Percentiles rank a stretch among this genome's conserved stretches.
These are phyloP conservation scores for Leccinum disarticulatum DNA, from an alignment of 768 basidiomycete genomes.

Conservation along the genomic window DNA sequence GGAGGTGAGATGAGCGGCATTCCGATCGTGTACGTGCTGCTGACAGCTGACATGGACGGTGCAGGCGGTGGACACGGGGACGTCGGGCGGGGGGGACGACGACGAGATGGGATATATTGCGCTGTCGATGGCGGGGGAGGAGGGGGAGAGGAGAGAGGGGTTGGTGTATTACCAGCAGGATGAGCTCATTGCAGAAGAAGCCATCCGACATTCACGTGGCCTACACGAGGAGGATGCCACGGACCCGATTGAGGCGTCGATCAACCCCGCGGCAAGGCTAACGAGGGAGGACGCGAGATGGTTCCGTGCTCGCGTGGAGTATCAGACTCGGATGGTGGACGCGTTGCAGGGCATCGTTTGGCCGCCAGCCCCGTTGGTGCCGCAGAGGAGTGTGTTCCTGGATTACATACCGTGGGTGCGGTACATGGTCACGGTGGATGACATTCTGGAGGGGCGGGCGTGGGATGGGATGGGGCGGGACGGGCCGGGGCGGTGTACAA, in stretches of 20 bases:
- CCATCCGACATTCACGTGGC: constrained; percentile 50
- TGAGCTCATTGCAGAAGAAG: constrained; percentile 47
- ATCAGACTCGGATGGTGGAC: constrained; percentile 42
- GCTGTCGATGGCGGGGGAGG: constrained; percentile 31
- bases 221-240: constrained; percentile 30
- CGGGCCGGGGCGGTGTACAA: constrained; percentile 46
- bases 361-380: constrained; percentile 41
- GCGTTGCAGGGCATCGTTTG: constrained; percentile 52
- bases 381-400: constrained; percentile 48
- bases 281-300: constrained; percentile 14
- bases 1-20: constrained; percentile 38
- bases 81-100: constrained; percentile 39
- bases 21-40: background rate
- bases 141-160: constrained; percentile 12
- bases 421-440: constrained; percentile 65
- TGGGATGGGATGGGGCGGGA: constrained; percentile 34
- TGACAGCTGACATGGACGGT: constrained; percentile 11
- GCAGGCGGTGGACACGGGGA: constrained; percentile 20
- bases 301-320: constrained; percentile 44
- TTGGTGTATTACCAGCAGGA: constrained; percentile 44
- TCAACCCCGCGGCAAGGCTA: constrained; percentile 33
- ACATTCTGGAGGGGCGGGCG: constrained; percentile 34
- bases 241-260: constrained; percentile 35
- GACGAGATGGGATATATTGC: constrained; percentile 57
- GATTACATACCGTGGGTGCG: constrained; percentile 74